Conservation (phyloP, 106 monocot genomes). For the Gastrodia elata region DNA sequence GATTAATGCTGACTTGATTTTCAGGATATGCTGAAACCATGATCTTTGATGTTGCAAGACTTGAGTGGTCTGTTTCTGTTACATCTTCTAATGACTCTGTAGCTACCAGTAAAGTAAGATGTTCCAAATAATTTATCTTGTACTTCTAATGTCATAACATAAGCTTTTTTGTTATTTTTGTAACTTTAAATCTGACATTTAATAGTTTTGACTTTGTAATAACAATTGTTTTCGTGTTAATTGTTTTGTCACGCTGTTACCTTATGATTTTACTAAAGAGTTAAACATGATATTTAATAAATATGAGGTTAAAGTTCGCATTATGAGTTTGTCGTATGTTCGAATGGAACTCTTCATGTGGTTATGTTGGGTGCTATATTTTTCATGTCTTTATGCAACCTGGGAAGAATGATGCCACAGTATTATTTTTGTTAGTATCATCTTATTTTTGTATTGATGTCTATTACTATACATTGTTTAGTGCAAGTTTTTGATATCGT, state of each 20-base stretch:
- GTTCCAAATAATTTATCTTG: not conserved
- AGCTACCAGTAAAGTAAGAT: constrained; percentile 60
- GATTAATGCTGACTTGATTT: constrained; percentile 4
- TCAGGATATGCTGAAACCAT: constrained; percentile 80
- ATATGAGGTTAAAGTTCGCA: not conserved
- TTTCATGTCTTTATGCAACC: not conserved
- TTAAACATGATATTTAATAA: too few species aligned
- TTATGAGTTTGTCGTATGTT: not conserved
- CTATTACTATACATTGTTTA: not conserved
- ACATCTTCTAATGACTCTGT: constrained; percentile 55
- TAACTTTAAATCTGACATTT: not conserved
- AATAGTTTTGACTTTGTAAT: not conserved
- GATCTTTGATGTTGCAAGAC: constrained; percentile 68
- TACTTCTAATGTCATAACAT: not conserved
- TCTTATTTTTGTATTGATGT: not conserved
- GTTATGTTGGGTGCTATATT: not conserved
- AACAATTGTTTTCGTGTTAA: not conserved
- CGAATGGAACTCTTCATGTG: not conserved
- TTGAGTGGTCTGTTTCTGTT: constrained; percentile 62
- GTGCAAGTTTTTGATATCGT: not conserved
- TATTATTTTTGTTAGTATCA: not conserved
- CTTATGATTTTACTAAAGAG: too few species aligned
- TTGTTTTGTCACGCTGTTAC: not conserved
- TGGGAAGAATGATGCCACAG: not conserved
- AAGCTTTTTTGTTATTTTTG: not conserved